Evolutionary conservation across 2,329 filamentous ascomycete species (phyloP), one percentile per base, ranked within the genome.

Genomic region (Lojkania enalia): DNA sequence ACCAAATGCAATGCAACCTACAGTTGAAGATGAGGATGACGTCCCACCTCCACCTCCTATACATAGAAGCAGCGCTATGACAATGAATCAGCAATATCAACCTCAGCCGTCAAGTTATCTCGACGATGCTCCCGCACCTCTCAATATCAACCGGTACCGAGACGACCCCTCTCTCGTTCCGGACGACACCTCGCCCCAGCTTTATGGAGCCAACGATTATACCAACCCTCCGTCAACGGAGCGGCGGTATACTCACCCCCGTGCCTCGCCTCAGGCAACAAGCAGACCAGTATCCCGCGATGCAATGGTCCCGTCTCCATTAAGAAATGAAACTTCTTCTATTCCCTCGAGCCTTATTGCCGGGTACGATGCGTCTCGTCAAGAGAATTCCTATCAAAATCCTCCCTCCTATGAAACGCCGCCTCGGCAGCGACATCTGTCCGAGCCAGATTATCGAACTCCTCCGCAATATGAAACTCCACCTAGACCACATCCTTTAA

Each of bases 1-100:
- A 74, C 55, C 57, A 15, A 66, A 58, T 46, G 75, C 77, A 1
- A 77, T 82, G 79, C 82, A 84, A 55, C 81, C 79, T 2, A 84
- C 78, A 5, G 82, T 83, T 4, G 84, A 86, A 59, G 83, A 86
- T 51, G 81, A 77, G 4, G 82, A 83, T 3, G 81, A 84, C 15
- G 77, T 79, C 30, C 60, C 69, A 25, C 69, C 70, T 11, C 70
- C 70, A 14, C 69, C 69, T 3, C 69, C 69, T 7, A 61, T 66
- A 35, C 70, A 72, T 42, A 57, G 67, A 33, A 67, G 61, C 36
- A 61, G 64, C 40, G 62, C 67, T 11, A 59, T 61, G 15, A 64
- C 63, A 2, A 19, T 67, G 7, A 48, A 54, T 5, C 62, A 64
- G 35, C 55, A 61, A 5, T 51, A 60, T 31, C 57, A 61, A 13